Evolutionary conservation across 805 yeast genomes (phyloP).

Genomic region (Babjeviella inositovora): DNA sequence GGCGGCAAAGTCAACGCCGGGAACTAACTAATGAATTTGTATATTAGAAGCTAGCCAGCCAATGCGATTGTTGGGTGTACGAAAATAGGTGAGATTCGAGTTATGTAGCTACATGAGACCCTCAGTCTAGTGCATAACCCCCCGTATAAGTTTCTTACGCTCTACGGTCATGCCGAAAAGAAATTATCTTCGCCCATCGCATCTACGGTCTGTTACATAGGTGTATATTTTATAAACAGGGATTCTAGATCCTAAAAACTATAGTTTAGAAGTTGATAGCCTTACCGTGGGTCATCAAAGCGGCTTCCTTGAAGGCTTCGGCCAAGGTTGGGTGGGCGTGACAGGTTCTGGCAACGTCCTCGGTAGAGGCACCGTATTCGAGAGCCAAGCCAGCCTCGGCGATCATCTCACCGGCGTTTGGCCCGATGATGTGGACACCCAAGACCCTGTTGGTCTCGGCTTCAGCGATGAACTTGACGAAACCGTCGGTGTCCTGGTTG

Average conservation of each 20-base stretch:
- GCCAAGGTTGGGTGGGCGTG: constrained; percentile 98
- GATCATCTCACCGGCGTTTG: constrained; percentile 99
- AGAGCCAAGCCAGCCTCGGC: constrained; percentile 96
- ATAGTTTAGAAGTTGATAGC: constrained; percentile 62
- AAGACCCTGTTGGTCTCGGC: constrained; percentile 93
- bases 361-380: constrained; percentile 98
- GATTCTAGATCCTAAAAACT: too few species aligned
- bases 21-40: too few species aligned
- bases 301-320: constrained; percentile 98
- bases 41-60: too few species aligned
- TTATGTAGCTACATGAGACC: too few species aligned
- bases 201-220: too few species aligned
- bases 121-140: too few species aligned
- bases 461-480: constrained; percentile 90
- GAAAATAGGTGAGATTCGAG: too few species aligned
- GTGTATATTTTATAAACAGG: too few species aligned
- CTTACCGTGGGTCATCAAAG: constrained; percentile 80
- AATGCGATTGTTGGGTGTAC: too few species aligned
- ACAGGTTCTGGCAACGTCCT: constrained; percentile 93
- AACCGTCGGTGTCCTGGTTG: constrained; percentile 91
- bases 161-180: too few species aligned
- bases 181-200: too few species aligned
- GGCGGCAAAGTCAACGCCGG: constrained; percentile 18
- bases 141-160: too few species aligned
- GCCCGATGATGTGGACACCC: constrained; percentile 95